Percentiles rank a stretch among this genome's conserved stretches.
These are phyloP conservation scores for Alternaria solani DNA, from an alignment of 2,329 filamentous ascomycete species.

Conservation along the genomic window DNA sequence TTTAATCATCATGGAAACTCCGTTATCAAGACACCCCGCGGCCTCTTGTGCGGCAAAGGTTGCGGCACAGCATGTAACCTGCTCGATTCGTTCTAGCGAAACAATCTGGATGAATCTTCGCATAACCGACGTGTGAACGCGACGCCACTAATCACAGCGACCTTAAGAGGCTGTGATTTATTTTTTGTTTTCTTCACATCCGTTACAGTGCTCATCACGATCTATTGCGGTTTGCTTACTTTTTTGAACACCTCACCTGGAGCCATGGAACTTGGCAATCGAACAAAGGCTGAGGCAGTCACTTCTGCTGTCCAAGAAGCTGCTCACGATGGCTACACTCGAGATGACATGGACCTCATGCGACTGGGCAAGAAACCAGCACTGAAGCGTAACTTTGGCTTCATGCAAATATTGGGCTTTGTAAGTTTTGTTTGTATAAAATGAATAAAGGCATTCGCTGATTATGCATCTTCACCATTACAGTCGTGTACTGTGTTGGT, in stretches of 20 bases:
- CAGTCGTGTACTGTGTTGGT: conserved; percentile 9
- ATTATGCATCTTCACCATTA: background rate
- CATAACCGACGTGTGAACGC: background rate
- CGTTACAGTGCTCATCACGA: background rate
- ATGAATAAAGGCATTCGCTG: background rate
- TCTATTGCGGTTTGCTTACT: background rate
- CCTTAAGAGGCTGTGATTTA: background rate
- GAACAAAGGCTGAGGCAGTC: conserved; percentile 1
- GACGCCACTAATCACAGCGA: background rate
- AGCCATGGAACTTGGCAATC: conserved; percentile 4
- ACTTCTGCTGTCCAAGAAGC: background rate
- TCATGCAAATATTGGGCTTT: conserved; percentile 19
- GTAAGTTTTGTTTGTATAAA: background rate
- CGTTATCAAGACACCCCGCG: background rate
- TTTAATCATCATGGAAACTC: background rate
- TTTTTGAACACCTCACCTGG: background rate
- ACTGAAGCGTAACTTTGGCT: conserved; percentile 20
- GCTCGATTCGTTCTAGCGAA: background rate
- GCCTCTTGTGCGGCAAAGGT: background rate
- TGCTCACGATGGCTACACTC: background rate
- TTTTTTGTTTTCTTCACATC: background rate
- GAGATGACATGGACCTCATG: conserved; percentile 8
- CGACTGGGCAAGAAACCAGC: conserved; percentile 20
- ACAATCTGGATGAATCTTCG: background rate
- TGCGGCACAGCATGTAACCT: background rate